Evolutionary conservation across 1,284 basidiomycete genomes (phyloP), one percentile per base, ranked within the genome.

Genomic region (Earliella scabrosa): DNA sequence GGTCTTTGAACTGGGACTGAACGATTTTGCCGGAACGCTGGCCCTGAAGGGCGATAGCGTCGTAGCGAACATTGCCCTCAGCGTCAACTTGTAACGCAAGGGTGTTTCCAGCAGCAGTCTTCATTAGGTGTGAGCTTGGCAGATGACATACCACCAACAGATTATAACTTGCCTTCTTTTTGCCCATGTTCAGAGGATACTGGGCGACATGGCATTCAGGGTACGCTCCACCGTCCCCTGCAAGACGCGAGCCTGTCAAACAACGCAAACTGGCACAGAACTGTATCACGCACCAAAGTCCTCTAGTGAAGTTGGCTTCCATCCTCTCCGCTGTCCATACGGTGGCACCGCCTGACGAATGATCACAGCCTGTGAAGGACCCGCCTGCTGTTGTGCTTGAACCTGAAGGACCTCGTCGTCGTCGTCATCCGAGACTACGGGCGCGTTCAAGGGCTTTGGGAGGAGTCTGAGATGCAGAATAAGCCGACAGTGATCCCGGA

Each of bases 181-280:
- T 86, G 50, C 97, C 97, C 85, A 99, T 90, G 61, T 95, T 94
- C 63, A 98, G 73, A 7, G 97, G 97, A 76, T 98, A 99, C 72
- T 99, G 97, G 11, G 97, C 97, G 53, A 97, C 79, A 80, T 97
- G 95, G 72, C 96, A 98, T 78, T 99, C 97, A 1, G 97, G 97
- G 75, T 93, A 99, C 50, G 96, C 85, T 64, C 97, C 97, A 63
- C 97, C 97, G 68, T 95, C 94, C 47, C 87, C 90, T 91, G 63
- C 36, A n/a, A n/a, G n/a, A n/a, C n/a, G n/a, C 56, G 23, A 27
- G 32, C 21, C 43, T 23, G 59, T 31, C 60, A 44, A 18, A 32
- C n/a, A 21, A 38, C 23, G 24, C 9, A 35, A 35, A 13, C n/a
- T n/a, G 21, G 26, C 9, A 39, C 20, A 23, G 32, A 0, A 38